Conservation (phyloP, 352 stramenopile genomes). For the Phytophthora brassicae region DNA sequence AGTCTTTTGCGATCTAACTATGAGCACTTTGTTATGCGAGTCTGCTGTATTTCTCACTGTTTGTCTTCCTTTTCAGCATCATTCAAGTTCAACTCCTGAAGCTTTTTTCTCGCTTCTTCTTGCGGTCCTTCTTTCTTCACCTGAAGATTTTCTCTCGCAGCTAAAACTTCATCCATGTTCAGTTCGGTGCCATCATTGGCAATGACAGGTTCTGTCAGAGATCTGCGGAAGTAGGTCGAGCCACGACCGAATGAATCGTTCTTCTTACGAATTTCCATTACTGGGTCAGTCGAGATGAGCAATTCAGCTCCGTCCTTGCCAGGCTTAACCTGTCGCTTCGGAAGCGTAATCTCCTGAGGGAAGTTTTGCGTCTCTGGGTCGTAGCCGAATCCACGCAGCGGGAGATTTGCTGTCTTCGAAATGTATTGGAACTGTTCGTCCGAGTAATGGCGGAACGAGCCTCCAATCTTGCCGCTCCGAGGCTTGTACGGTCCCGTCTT, state of each 20-base stretch:
- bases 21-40: not conserved
- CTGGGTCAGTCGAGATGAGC: slow-evolving; percentile 60
- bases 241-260: slow-evolving; percentile 79
- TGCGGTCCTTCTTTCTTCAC: slow-evolving; percentile 37
- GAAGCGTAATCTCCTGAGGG: slow-evolving; percentile 63
- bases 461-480: slow-evolving; percentile 84
- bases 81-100: slow-evolving; percentile 15
- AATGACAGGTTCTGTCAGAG: slow-evolving; percentile 73
- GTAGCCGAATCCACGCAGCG: slow-evolving; percentile 86
- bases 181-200: slow-evolving; percentile 76
- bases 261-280: slow-evolving; percentile 74
- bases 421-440: slow-evolving; percentile 86
- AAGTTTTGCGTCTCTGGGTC: slow-evolving; percentile 82
- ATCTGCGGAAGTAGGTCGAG: slow-evolving; percentile 82
- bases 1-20: not conserved
- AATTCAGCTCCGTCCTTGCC: slow-evolving; percentile 55
- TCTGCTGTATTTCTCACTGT: slow-evolving; percentile 5
- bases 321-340: slow-evolving; percentile 81
- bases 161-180: slow-evolving; percentile 83
- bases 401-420: slow-evolving; percentile 70
- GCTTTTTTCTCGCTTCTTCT: slow-evolving; percentile 25
- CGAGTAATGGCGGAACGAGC: slow-evolving; percentile 82
- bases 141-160: slow-evolving; percentile 45
- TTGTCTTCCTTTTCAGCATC: slow-evolving; percentile 9
- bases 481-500: slow-evolving; percentile 80